Evolutionary conservation across 371 early-diverging fungal genomes (phyloP).

Genomic region (Phascolomyces articulosus): DNA sequence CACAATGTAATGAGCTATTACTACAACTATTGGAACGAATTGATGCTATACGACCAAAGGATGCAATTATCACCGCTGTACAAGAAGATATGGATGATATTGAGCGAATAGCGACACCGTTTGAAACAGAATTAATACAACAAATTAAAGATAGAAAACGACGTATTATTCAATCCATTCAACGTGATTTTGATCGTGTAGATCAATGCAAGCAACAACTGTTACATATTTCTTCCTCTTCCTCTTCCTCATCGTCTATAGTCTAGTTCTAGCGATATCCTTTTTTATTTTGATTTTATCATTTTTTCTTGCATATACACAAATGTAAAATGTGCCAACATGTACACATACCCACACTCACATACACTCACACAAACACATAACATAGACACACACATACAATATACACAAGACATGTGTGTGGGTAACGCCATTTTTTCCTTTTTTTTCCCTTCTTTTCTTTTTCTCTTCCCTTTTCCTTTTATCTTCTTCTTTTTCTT

Average conservation of each 20-base stretch:
- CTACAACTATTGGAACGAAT: constrained; percentile 39
- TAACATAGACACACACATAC: not conserved
- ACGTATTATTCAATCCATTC: constrained; percentile 22
- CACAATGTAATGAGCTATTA: constrained; percentile 40
- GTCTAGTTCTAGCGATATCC: too few relatives aligned
- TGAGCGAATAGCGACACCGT: constrained; percentile 7
- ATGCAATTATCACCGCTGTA: constrained; percentile 18
- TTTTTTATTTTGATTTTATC: too few relatives aligned
- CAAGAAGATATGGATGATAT: constrained; percentile 10
- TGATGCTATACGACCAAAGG: constrained; percentile 39
- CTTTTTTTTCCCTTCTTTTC: not conserved
- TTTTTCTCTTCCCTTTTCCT: not conserved
- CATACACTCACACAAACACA: too few relatives aligned
- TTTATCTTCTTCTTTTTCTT: not conserved
- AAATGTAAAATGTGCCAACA: too few relatives aligned
- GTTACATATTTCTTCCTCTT: not conserved
- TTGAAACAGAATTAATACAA: constrained; percentile 26
- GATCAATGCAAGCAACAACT: not conserved
- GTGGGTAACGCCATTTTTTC: constrained; percentile 2
- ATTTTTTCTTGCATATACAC: too few relatives aligned
- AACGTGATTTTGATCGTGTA: constrained; percentile 12
- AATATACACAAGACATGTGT: too few relatives aligned
- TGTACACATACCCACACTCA: too few relatives aligned
- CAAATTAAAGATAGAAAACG: constrained; percentile 34
- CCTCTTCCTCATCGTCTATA: too few relatives aligned